Evolutionary conservation across 2,329 filamentous ascomycete species (phyloP).

Genomic region (Fusarium secorum): DNA sequence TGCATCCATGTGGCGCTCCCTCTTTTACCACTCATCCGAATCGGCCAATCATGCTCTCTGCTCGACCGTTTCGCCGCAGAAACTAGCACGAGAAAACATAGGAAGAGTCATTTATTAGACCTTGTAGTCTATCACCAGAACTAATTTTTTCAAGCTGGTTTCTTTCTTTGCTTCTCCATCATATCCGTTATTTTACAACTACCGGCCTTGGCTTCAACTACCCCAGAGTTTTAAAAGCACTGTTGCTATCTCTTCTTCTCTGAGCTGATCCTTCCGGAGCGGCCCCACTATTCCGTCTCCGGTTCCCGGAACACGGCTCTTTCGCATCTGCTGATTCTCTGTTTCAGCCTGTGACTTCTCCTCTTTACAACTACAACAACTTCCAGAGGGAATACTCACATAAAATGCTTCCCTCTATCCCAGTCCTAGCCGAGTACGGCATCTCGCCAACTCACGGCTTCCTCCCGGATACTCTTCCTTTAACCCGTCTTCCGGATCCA

Average conservation of each 20-base stretch:
- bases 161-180: conserved; percentile 4
- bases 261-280: conserved; percentile 21
- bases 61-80: conserved; percentile 36
- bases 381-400: neutral
- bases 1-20: neutral
- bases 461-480: conserved; percentile 80
- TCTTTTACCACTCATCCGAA: conserved; percentile 42
- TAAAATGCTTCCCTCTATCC: conserved; percentile 65
- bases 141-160: neutral
- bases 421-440: conserved; percentile 77
- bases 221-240: conserved; percentile 1
- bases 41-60: conserved; percentile 37
- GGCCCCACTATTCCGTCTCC: conserved; percentile 37
- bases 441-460: conserved; percentile 84
- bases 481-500: conserved; percentile 81
- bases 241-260: neutral
- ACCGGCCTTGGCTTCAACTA: conserved; percentile 13
- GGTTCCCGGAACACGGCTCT: conserved; percentile 26
- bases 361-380: neutral
- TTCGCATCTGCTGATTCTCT: conserved; percentile 2
- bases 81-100: conserved; percentile 29
- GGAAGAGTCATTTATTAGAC: conserved; percentile 34
- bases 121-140: conserved; percentile 7
- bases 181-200: conserved; percentile 1
- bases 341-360: conserved; percentile 2